These are phyloP conservation scores for Penicillium palitans DNA, from an alignment of 2,329 filamentous ascomycete species.

Conservation along the genomic window DNA sequence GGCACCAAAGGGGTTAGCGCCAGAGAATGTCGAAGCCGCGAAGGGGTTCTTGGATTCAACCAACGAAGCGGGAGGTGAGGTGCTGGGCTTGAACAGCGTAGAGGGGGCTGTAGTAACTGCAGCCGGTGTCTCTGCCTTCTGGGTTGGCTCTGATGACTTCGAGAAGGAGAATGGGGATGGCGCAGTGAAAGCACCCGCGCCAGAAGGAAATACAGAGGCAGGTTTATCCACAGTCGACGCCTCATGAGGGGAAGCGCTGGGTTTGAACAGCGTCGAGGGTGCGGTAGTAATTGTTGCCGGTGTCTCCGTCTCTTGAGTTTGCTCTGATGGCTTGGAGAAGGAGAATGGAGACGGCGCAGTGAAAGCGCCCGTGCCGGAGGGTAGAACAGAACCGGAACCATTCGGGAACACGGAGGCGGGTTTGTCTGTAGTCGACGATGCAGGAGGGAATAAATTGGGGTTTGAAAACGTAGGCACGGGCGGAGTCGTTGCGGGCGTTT, in stretches of 20 bases:
- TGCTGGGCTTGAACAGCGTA: not conserved
- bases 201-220: not conserved
- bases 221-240: not conserved
- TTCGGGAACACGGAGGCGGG: not conserved
- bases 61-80: not conserved
- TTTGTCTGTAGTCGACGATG: not conserved
- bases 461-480: not conserved
- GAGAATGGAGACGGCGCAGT: not conserved
- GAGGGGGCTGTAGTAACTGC: not conserved
- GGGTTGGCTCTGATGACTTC: not conserved
- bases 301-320: not conserved
- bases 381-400: not conserved
- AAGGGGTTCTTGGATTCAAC: not conserved
- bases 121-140: not conserved
- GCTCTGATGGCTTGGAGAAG: not conserved
- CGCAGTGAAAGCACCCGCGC: not conserved
- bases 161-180: slow-evolving; percentile 6
- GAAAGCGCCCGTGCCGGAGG: not conserved
- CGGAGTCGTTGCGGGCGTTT: not conserved
- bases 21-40: not conserved
- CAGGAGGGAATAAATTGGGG: not conserved
- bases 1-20: not conserved
- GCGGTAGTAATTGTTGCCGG: not conserved
- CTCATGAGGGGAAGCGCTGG: not conserved
- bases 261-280: not conserved